These are phyloP conservation scores for Arthrobotrys sinensis DNA, from an alignment of 2,329 filamentous ascomycete genomes.

Conservation along the genomic window DNA sequence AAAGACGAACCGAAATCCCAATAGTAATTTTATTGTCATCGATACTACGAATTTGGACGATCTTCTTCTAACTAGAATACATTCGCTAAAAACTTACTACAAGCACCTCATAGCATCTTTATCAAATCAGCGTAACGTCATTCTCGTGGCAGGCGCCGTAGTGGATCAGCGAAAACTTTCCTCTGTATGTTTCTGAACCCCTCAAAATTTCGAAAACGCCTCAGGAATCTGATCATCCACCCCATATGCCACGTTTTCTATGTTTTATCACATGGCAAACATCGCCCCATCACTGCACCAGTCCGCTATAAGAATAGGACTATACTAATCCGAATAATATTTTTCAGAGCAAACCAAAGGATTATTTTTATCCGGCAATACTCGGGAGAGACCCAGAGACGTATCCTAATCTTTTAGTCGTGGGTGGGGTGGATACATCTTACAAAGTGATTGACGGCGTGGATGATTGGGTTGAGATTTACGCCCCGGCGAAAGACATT, in stretches of 20 bases:
- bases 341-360: background rate
- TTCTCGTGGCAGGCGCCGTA: background rate
- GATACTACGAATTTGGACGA: background rate
- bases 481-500: background rate
- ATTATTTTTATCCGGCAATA: background rate
- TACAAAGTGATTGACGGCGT: background rate
- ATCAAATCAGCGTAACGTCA: background rate
- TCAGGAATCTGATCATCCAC: too few species aligned
- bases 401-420: constrained; percentile 5
- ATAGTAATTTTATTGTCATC: background rate
- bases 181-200: too few species aligned
- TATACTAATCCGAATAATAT: background rate
- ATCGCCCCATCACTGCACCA: too few species aligned
- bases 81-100: background rate
- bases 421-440: constrained; percentile 1
- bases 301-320: too few species aligned
- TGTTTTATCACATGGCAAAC: too few species aligned
- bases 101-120: background rate
- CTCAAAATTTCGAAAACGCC: too few species aligned
- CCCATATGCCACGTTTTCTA: too few species aligned
- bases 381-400: background rate
- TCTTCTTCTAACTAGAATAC: background rate
- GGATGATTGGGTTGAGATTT: background rate
- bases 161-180: too few species aligned
- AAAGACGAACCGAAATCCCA: background rate